Evolutionary conservation across 768 basidiomycete genomes (phyloP), one percentile per base, ranked within the genome.

Genomic region (Amyloporia xantha): DNA sequence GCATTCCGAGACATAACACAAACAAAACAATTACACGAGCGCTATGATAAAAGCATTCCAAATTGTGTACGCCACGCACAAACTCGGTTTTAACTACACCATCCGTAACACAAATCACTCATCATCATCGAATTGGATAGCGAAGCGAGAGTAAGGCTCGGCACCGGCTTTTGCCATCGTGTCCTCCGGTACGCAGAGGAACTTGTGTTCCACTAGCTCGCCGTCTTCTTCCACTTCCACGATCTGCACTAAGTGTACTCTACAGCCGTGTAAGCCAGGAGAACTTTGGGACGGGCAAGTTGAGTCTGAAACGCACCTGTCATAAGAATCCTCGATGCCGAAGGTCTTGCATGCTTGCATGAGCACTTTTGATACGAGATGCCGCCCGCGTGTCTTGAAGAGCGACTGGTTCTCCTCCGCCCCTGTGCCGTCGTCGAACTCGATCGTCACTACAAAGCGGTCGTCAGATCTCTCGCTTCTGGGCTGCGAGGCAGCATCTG

Each of bases 371-470:
- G 59, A 54, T 12, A 73, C 68, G 28, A 54, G 53, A 54, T 75
- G 71, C 41, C 65, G 68, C 11, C 68, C 71, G 36, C 72, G 70
- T 1, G 71, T 71, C 52, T 71, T 72, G 66, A 75, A 72, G 43
- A 71, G 42, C 37, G 41, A 39, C 30, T 50, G 53, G 13, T 48
- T 48, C 30, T 58, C 57, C 12, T 44, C 42, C 20, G 27, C 11
- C 6, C 13, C 36, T n/a, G 42, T 19, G 12, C 51, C 46, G 33
- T 53, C 50, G n/a, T 52, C 52, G 44, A 55, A 55, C 30, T 58
- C 52, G 36, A 58, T 55, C 40, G 40, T 49, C 3, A 58, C 41
- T 11, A 58, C 39, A 51, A 58, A 58, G 50, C 53, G 53, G 28
- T 55, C 57, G 10, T 58, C 54, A 11, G 47, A 44, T 4, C 30